A percentile compares a stretch with the other conserved stretches of the same genome.
phyloP scores from a whole-genome alignment of 1,284 basidiomycete genomes.

The Cutaneotrichosporon daszewskae region DNA sequence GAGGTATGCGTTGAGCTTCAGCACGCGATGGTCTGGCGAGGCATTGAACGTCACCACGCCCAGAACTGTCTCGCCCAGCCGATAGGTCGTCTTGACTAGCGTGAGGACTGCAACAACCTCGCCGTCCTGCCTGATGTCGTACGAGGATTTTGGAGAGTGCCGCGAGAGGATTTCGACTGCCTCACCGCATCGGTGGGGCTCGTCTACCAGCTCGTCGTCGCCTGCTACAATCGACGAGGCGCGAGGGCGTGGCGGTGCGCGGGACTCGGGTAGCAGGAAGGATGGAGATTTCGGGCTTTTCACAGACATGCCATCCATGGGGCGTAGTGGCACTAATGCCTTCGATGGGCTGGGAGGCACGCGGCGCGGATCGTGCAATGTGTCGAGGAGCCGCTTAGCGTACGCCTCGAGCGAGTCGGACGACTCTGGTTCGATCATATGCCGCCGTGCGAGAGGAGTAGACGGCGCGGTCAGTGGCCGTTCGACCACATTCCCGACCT shows the following conservation, averaged over 20 bases:
- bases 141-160: slow-evolving; percentile 81
- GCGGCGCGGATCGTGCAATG: slow-evolving; percentile 9
- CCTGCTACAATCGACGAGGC: slow-evolving; percentile 20
- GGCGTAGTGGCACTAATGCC: slow-evolving; percentile 4
- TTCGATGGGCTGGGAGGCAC: slow-evolving; percentile 13
- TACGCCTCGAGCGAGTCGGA: slow-evolving; percentile 26
- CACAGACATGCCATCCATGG: too few species aligned
- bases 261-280: too few species aligned
- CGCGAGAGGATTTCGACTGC: slow-evolving; percentile 85
- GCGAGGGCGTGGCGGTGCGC: background rate
- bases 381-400: slow-evolving; percentile 32
- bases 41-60: slow-evolving; percentile 83
- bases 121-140: slow-evolving; percentile 87
- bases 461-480: background rate
- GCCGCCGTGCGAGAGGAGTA: background rate
- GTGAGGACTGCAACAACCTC: slow-evolving; percentile 81
- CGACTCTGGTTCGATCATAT: slow-evolving; percentile 7
- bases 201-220: slow-evolving; percentile 49
- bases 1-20: slow-evolving; percentile 71
- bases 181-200: slow-evolving; percentile 59
- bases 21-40: slow-evolving; percentile 14
- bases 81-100: slow-evolving; percentile 78
- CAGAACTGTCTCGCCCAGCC: slow-evolving; percentile 80
- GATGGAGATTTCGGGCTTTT: too few species aligned
- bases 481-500: slow-evolving; percentile 34